Conservation (phyloP, 1,139 yeast genomes). For the Geotrichum candidum region DNA sequence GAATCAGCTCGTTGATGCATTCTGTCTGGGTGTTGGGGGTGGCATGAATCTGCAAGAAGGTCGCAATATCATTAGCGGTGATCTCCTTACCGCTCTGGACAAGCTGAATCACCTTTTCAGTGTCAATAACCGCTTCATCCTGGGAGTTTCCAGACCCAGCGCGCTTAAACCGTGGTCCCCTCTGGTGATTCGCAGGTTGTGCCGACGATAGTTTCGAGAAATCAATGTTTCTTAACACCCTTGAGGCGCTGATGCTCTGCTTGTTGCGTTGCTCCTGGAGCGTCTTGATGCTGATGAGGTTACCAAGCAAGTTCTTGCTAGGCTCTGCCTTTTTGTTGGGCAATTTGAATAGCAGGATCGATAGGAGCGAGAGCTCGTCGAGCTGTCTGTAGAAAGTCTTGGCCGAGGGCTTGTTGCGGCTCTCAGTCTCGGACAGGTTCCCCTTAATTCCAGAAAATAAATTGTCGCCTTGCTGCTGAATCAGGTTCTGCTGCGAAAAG, state of each 20-base stretch:
- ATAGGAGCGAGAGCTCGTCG: conserved; percentile 3
- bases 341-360: background rate
- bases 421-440: background rate
- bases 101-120: conserved; percentile 6
- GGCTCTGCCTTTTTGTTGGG: background rate
- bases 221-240: background rate
- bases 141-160: background rate
- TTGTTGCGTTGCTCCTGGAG: conserved; percentile 1
- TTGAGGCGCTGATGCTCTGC: background rate
- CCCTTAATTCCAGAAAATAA: conserved; percentile 11
- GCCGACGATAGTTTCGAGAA: background rate
- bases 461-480: conserved; percentile 2
- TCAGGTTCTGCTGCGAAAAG: background rate
- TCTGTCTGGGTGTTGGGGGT: background rate
- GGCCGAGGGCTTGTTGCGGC: background rate
- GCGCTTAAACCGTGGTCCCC: background rate
- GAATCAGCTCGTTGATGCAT: conserved; percentile 9
- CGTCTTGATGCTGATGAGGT: background rate
- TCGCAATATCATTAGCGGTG: conserved; percentile 9
- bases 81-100: conserved; percentile 8
- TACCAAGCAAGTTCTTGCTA: background rate
- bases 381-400: background rate
- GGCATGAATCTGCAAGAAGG: conserved; percentile 12
- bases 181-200: background rate
- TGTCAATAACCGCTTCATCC: background rate